Evolutionary conservation across 345 rosid species (phyloP).

Genomic region (Ailanthus altissimus): DNA sequence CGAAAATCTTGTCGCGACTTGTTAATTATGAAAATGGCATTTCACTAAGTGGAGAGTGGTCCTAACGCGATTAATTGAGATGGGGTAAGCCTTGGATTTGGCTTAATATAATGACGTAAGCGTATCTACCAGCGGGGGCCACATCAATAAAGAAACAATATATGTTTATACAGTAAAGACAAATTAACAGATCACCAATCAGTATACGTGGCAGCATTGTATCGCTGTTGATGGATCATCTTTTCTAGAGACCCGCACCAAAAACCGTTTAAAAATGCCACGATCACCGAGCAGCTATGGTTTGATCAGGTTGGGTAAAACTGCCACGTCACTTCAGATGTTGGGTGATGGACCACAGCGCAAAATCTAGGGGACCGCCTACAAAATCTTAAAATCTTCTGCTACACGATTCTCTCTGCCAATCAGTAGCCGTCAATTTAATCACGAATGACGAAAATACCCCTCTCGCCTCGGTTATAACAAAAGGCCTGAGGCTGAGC

Average conservation of each 20-base stretch:
- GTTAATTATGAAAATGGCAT: not conserved
- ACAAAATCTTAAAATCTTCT: slow-evolving; percentile 43
- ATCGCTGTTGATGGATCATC: not conserved
- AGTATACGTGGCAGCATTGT: slow-evolving; percentile 19
- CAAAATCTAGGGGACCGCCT: slow-evolving; percentile 23
- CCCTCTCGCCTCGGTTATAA: slow-evolving; percentile 28
- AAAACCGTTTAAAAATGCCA: not conserved
- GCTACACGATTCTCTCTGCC: slow-evolving; percentile 42
- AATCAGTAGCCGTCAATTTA: slow-evolving; percentile 44
- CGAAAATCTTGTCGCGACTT: no score
- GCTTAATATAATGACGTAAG: slow-evolving; percentile 28
- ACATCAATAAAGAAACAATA: slow-evolving; percentile 30
- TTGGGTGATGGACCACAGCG: not conserved
- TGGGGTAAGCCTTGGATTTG: not conserved
- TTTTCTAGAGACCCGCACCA: slow-evolving; percentile 24
- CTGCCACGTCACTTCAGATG: slow-evolving; percentile 8
- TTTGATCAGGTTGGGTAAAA: not conserved
- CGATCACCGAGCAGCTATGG: not conserved
- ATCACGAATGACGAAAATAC: slow-evolving; percentile 2
- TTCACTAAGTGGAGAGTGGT: not conserved
- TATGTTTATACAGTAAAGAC: slow-evolving; percentile 31
- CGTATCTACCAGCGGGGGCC: slow-evolving; percentile 34
- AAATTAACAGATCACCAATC: slow-evolving; percentile 15
- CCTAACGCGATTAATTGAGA: slow-evolving; percentile 11
- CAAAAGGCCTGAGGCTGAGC: slow-evolving; percentile 25